Conservation (phyloP, 352 stramenopile species). For the Globisporangium apiculatum region DNA sequence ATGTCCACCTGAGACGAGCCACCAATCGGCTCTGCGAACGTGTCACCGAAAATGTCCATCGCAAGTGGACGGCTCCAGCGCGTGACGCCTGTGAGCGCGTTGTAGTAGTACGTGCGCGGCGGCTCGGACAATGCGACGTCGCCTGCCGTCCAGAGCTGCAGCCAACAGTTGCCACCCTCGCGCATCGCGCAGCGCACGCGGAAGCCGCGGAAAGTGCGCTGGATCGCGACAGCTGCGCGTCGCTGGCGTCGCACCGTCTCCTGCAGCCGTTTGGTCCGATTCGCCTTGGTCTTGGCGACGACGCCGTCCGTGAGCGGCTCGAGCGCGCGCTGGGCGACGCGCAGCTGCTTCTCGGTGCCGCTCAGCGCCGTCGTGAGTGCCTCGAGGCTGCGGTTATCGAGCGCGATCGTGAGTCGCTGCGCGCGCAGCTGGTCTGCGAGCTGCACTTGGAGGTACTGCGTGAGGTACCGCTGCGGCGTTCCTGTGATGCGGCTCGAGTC, state of each 20-base stretch:
- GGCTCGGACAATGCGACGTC: background rate
- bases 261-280: conserved; percentile 58
- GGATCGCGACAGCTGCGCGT: conserved; percentile 61
- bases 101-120: conserved; percentile 65
- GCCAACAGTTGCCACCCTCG: conserved; percentile 77
- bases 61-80: conserved; percentile 54
- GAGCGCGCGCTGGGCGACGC: conserved; percentile 65
- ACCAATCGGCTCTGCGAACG: conserved; percentile 32
- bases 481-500: conserved; percentile 82
- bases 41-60: conserved; percentile 71
- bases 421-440: conserved; percentile 78
- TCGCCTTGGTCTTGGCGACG: conserved; percentile 66
- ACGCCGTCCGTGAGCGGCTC: conserved; percentile 83
- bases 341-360: conserved; percentile 63
- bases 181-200: conserved; percentile 56
- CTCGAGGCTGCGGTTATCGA: conserved; percentile 50
- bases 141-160: conserved; percentile 29
- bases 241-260: conserved; percentile 61
- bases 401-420: conserved; percentile 56
- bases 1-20: background rate
- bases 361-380: conserved; percentile 42
- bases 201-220: conserved; percentile 75
- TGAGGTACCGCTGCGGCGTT: conserved; percentile 88
- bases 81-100: conserved; percentile 65
- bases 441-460: conserved; percentile 90